A percentile compares a stretch with the other conserved stretches of the same genome.
Conservation (phyloP, 208 protist genomes). For the Leishmania guyanensis region DNA sequence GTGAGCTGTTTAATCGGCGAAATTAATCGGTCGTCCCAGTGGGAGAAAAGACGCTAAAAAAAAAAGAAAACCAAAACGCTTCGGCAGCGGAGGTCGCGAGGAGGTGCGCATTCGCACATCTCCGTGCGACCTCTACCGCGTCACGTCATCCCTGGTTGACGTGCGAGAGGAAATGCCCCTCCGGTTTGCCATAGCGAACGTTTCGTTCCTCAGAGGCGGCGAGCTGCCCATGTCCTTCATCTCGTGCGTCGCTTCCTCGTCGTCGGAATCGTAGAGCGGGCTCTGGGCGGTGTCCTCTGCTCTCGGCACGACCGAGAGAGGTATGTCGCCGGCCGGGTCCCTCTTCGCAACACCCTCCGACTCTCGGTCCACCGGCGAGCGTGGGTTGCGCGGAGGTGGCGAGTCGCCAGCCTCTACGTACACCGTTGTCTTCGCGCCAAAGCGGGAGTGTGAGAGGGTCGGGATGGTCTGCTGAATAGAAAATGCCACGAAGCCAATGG, state of each 20-base stretch:
- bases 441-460: conserved; percentile 35
- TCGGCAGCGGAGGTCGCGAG: neutral
- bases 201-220: conserved; percentile 50
- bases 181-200: conserved; percentile 33
- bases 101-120: neutral
- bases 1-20: neutral
- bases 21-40: neutral
- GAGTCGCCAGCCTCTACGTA: conserved; percentile 46
- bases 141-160: conserved; percentile 11
- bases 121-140: conserved; percentile 5
- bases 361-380: conserved; percentile 11
- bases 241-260: conserved; percentile 27
- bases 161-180: conserved; percentile 5
- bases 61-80: neutral
- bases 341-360: conserved; percentile 4
- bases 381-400: conserved; percentile 58
- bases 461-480: conserved; percentile 71
- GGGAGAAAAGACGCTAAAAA: neutral
- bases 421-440: conserved; percentile 29
- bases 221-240: conserved; percentile 46
- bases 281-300: conserved; percentile 50
- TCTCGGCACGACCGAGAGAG: conserved; percentile 32
- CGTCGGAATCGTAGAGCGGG: conserved; percentile 67
- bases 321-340: conserved; percentile 16
- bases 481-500: conserved; percentile 70